Evolutionary conservation across 2,329 filamentous ascomycete genomes (phyloP), one percentile per base, ranked within the genome.

Genomic region (Helotiales sp.): DNA sequence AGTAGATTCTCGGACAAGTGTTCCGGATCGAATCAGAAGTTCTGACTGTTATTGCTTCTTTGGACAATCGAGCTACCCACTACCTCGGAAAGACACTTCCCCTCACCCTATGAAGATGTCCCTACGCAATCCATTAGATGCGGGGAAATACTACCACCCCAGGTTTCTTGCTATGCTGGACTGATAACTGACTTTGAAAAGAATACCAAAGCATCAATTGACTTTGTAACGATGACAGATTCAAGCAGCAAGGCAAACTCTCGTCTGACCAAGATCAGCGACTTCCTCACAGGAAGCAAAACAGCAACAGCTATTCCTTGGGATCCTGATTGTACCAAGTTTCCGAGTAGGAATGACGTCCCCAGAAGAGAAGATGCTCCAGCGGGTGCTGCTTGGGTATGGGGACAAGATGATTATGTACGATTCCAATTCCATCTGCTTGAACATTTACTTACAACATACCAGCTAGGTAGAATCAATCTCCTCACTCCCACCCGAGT

Each of bases 401-500:
- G 69, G 68, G 68, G 68, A 19, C 59, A 63, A 42, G 62, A 70
- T 40, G 68, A 70, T 38, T 66, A 67, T 59, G 67, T 70, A 48
- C 44, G 58, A 33, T 12, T 0, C 27, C 7, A n/a, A 12, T 5
- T 1, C 17, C 34, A 38, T 38, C 34, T 38, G 19, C n/a, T n/a
- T 2, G 8, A 9, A 22, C 36, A 40, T 19, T 1, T 19, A 9
- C 36, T 40, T 4, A 40, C n/a, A 40, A 22, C 24, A 22, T 9
- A 22, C 15, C 53, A 76, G 50, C 69, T 75, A 38, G 79, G 79
- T 5, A 76, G 74, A 7, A 63, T 80, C 29, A 81, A 81, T 60
- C 70, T 78, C 9, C 69, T 81, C 33, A 80, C 78, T 1, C 73
- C 74, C 1, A 71, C 74, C 3, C 71, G 76, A 1, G 72, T 79